These are phyloP conservation scores for Cystobasidium pallidum DNA, from an alignment of 1,284 basidiomycete species.

Conservation along the genomic window DNA sequence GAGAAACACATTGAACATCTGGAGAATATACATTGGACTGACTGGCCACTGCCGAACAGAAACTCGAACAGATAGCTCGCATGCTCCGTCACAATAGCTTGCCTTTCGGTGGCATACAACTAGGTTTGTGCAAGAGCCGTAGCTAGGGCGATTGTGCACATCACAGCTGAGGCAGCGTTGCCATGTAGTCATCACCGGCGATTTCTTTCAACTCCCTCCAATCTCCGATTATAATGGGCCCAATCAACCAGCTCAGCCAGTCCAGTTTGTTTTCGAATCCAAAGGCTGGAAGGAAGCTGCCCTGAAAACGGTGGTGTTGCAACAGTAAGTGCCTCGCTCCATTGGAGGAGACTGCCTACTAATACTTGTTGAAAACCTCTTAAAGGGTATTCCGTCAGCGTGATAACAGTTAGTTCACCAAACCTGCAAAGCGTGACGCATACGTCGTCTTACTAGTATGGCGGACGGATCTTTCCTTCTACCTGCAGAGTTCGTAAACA, in stretches of 20 bases:
- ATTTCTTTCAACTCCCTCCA: slow-evolving; percentile 95
- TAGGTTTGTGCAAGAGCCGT: background rate
- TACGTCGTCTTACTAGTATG: background rate
- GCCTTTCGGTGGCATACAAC: slow-evolving; percentile 81
- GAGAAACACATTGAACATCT: too few species aligned
- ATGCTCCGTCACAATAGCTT: slow-evolving; percentile 60
- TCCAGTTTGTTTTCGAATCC: slow-evolving; percentile 85
- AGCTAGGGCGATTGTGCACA: too few species aligned
- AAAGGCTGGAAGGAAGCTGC: slow-evolving; percentile 76
- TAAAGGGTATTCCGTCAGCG: slow-evolving; percentile 70
- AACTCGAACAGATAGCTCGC: slow-evolving; percentile 71
- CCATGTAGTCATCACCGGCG: slow-evolving; percentile 87
- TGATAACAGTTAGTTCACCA: slow-evolving; percentile 56
- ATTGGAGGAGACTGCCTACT: too few species aligned
- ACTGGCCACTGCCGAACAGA: too few species aligned
- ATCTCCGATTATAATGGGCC: slow-evolving; percentile 62
- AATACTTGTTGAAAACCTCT: too few species aligned
- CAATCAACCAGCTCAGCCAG: slow-evolving; percentile 35
- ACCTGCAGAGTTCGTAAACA: slow-evolving; percentile 75
- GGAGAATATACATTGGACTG: too few species aligned
- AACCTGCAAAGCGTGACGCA: background rate
- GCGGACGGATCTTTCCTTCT: background rate
- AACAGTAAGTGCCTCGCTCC: slow-evolving; percentile 60
- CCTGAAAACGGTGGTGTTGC: slow-evolving; percentile 75
- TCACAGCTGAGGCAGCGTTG: too few species aligned